phyloP scores from a whole-genome alignment of 1,284 basidiomycete species.

The Tetrapyrgos nigripes region DNA sequence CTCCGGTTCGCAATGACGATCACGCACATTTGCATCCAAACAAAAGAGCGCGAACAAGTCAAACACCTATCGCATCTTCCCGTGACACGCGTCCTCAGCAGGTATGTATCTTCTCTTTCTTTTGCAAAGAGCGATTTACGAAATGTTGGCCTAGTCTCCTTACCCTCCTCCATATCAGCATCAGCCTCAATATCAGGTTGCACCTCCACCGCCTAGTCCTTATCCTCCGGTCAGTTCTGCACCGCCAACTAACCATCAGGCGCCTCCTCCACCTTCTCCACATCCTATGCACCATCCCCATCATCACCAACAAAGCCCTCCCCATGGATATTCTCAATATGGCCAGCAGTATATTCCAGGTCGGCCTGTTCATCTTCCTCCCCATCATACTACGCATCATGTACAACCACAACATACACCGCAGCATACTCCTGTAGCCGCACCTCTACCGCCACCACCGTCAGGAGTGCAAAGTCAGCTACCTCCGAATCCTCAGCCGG shows the following conservation, averaged over 20 bases:
- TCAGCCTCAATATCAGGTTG: conserved; percentile 39
- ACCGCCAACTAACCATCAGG: conserved; percentile 22
- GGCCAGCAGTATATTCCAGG: conserved; percentile 22
- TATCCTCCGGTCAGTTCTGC: conserved; percentile 41
- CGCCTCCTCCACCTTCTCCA: conserved; percentile 29
- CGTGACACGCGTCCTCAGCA: conserved; percentile 45
- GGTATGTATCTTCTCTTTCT: conserved; percentile 34
- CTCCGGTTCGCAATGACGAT: conserved; percentile 42
- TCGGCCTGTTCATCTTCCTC: conserved; percentile 12
- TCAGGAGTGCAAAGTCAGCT: conserved; percentile 15
- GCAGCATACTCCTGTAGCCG: conserved; percentile 29
- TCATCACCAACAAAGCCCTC: conserved; percentile 33
- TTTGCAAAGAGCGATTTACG: conserved; percentile 10
- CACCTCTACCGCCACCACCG: conserved; percentile 14
- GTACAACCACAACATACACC: conserved; percentile 24
- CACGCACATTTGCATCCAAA: conserved; percentile 35
- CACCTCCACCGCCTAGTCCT: conserved; percentile 33
- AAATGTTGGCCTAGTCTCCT: conserved; percentile 25
- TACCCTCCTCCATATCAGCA: conserved; percentile 29
- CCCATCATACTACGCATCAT: conserved; percentile 22
- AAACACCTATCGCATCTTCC: conserved; percentile 34
- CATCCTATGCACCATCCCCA: conserved; percentile 40
- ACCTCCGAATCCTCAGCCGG: conserved; percentile 4
- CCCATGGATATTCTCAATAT: conserved; percentile 35
- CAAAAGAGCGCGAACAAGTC: conserved; percentile 42